Evolutionary conservation across 2,329 filamentous ascomycete genomes (phyloP), one percentile per base, ranked within the genome.

Genomic region (Fusarium sp.): DNA sequence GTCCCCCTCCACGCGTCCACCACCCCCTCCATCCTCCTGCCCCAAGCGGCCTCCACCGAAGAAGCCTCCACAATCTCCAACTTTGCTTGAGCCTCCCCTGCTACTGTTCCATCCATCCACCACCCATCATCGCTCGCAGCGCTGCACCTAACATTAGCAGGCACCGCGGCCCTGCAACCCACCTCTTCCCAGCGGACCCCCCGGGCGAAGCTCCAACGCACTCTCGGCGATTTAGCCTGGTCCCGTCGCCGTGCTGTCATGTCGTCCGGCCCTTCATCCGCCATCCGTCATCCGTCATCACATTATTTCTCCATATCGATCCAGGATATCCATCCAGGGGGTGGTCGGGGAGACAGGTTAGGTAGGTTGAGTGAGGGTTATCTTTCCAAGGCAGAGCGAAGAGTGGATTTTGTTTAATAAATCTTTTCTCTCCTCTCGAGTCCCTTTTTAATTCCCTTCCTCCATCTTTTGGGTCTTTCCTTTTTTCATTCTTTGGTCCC

Each of bases 381-480:
- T 75, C 75, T 77, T 76, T 78, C 72, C 68, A 78, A 74, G 70
- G 73, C 64, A 76, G 70, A 65, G 68, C 52, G 68, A 48, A 60
- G 58, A 64, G 63, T 65, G 65, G 65, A 60, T 52, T 65, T 65
- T 30, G 25, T 23, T 57, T 54, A 34, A 32, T 34, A 34, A 56
- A 56, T 56, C 48, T 54, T 60, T 45, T 48, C 43, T 48, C 41
- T 35, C n/a, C 10, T 37, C 58, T 20, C n/a, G n/a, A 23, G 50
- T 34, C 16, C 30, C 18, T 43, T 32, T 54, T 58, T 61, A 50
- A 43, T 61, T 67, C 45, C 14, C 32, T 63, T 58, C 50, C 18
- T 41, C 48, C 48, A 32, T 32, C 23, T 35, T 23, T 63, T 58
- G 14, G 34, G 54, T 48, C 50, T 30, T 63, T 72, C 48, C 57